Conservation (phyloP, 2,329 filamentous ascomycete genomes). For the Sporothrix protearum region DNA sequence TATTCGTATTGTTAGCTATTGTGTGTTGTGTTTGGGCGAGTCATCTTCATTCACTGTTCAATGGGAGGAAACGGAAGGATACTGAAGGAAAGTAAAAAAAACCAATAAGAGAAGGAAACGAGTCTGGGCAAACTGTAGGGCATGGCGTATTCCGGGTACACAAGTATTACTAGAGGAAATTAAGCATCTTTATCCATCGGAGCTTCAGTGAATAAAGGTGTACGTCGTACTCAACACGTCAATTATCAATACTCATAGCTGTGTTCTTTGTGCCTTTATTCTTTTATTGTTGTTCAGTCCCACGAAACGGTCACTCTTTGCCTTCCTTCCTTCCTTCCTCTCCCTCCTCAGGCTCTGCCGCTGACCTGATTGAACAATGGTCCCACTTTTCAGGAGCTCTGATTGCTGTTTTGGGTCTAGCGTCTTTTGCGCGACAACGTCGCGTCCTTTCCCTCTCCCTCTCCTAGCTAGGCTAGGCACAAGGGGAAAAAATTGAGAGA, state of each 20-base stretch:
- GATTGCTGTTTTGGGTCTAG: slow-evolving; percentile 29
- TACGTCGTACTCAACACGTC: too few relatives aligned
- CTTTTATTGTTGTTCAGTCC: too few relatives aligned
- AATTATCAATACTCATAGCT: too few relatives aligned
- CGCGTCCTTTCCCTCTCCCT: slow-evolving; percentile 26
- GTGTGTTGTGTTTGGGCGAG: neutral
- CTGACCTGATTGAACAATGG: neutral
- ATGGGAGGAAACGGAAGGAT: neutral
- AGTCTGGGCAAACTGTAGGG: neutral
- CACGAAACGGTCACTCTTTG: too few relatives aligned
- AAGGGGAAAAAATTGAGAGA: slow-evolving; percentile 26
- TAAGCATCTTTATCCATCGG: neutral
- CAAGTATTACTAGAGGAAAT: neutral
- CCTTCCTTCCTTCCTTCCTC: too few relatives aligned
- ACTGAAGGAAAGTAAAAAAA: neutral
- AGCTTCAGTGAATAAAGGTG: neutral
- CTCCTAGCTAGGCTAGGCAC: neutral
- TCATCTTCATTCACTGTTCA: neutral
- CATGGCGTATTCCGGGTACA: too few relatives aligned
- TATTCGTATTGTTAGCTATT: neutral
- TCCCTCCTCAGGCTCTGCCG: too few relatives aligned
- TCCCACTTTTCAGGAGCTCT: slow-evolving; percentile 21
- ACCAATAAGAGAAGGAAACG: neutral
- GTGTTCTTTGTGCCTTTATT: too few relatives aligned
- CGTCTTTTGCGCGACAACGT: slow-evolving; percentile 31